Base-by-base conservation (phyloP, 2,329 filamentous ascomycete genomes). In the Lachnellula cervina region DNA sequence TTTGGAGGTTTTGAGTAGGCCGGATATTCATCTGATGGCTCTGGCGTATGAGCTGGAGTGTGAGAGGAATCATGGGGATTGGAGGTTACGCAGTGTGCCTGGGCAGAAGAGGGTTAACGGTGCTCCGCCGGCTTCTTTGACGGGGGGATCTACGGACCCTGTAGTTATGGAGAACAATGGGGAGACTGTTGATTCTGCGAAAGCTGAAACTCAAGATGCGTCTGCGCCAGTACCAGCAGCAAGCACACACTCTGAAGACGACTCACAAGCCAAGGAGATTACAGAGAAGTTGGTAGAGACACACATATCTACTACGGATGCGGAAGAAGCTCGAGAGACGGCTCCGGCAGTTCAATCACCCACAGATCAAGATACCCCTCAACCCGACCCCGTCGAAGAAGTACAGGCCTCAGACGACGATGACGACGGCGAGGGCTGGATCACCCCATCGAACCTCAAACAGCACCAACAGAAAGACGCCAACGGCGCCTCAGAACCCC, bases 31-130 rank as follows among this genome's bases (percentile, higher is more conserved):
- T 64, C 81, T 99, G 42, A 77, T 97, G 67, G 94, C 93, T 8
- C 76, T 99, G 54, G 88, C 90, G 1, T 97, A 97, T 71, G 94
- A 99, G 70, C 71, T 97, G n/a, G 93, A 97, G 66, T 88, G 89
- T 66, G 92, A 97, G 76, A 79, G 86, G 56, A 95, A 96, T 69
- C 84, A 86, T n/a, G 92, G 92, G 2, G 86, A 96, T 69, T 96
- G 90, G 88, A 82, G 92, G 57, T 68, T 97, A 71, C 80, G 92
- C 59, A 89, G 81, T 56, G 80, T 82, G 3, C 93, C 93, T 0
- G 88, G 86, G 0, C 91, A 96, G 70, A 92, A 91, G 71, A 72
- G 80, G 1, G 69, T 92, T 54, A 93, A 93, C 69, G 89, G 89
- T 3, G 80, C 79, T 62, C 81, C 85, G 8, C 55, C 65, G 35